phyloP scores from a whole-genome alignment of 352 stramenopile species.

The Phytopythium cucurbitacearum region DNA sequence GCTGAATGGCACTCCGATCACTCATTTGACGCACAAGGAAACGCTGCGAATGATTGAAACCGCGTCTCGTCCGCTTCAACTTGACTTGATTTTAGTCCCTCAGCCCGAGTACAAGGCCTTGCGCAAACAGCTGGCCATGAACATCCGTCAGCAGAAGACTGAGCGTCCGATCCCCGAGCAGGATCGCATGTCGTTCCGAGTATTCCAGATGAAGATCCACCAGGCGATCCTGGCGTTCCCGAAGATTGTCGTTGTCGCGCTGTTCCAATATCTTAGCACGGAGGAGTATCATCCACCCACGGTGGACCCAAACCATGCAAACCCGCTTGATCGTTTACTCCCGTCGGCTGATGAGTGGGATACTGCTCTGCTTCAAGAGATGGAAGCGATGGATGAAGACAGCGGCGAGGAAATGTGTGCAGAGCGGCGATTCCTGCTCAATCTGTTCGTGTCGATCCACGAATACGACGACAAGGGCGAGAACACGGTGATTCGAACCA shows the following conservation, averaged over 20 bases:
- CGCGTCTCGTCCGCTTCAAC: slow-evolving; percentile 54
- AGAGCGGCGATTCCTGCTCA: slow-evolving; percentile 74
- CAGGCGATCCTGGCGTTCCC: slow-evolving; percentile 73
- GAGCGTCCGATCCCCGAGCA: slow-evolving; percentile 79
- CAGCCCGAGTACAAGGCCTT: slow-evolving; percentile 67
- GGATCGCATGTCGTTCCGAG: slow-evolving; percentile 81
- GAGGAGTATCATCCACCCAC: slow-evolving; percentile 60
- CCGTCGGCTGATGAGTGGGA: slow-evolving; percentile 50
- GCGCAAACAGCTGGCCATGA: slow-evolving; percentile 76
- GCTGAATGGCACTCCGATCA: slow-evolving; percentile 73
- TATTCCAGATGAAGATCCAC: slow-evolving; percentile 85
- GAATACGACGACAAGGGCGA: slow-evolving; percentile 87
- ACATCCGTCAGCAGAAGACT: slow-evolving; percentile 82
- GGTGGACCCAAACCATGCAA: slow-evolving; percentile 40
- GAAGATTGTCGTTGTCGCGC: slow-evolving; percentile 45
- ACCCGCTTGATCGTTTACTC: slow-evolving; percentile 50
- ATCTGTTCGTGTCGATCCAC: slow-evolving; percentile 82
- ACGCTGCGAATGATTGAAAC: slow-evolving; percentile 84
- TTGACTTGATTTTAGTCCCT: slow-evolving; percentile 72
- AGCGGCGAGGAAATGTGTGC: slow-evolving; percentile 64
- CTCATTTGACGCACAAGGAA: slow-evolving; percentile 81
- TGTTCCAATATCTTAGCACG: slow-evolving; percentile 77
- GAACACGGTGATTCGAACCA: slow-evolving; percentile 77
- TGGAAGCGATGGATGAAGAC: slow-evolving; percentile 59
- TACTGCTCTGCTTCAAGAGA: slow-evolving; percentile 47